Base-by-base conservation (phyloP, 2,329 filamentous ascomycete genomes). In the Zopfia rhizophila region DNA sequence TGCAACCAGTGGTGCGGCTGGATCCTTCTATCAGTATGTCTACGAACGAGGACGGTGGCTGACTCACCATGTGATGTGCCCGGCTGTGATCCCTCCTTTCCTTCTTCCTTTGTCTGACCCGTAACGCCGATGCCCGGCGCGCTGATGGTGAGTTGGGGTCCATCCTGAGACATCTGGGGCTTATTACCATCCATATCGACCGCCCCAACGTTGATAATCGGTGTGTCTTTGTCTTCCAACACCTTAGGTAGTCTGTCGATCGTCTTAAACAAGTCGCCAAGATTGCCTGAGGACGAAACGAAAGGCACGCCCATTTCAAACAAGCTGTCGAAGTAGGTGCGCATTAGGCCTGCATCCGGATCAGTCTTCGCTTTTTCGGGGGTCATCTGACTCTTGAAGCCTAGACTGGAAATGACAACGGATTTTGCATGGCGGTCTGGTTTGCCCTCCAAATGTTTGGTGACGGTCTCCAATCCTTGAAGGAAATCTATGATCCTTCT, bases 191-290 rank as follows among this genome's bases (percentile, higher is more conserved):
- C 37, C 25, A 5, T 14, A 13, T 12, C 22, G 11, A 14, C 27
- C 7, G 25, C 27, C 11, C 43, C 43, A 35, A 46, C 43, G 22
- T 30, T 27, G 29, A 46, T 46, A 7, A 46, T 18, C 8, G 43
- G 43, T n/a, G 11, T 21, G 16, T 25, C 21, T 13, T 7, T 5
- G 21, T 14, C 27, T 27, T 40, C 37, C 28, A 46, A 17, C 6
- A 35, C 17, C 4, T 11, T 13, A 4, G 43, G 43, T 16, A 46
- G 5, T 5, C 10, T 16, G 19, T 41, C 37, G 35, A 46, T 39
- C 4, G 5, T 24, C 29, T 23, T n/a, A n/a, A n/a, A n/a, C n/a
- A n/a, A n/a, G n/a, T n/a, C n/a, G n/a, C n/a, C n/a, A n/a, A n/a
- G n/a, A n/a, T 31, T 31, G 7, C 29, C 29, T 8, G 29, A 8